Evolutionary conservation across 106 monocot genomes (phyloP).

Genomic region (Agapanthus africanus): DNA sequence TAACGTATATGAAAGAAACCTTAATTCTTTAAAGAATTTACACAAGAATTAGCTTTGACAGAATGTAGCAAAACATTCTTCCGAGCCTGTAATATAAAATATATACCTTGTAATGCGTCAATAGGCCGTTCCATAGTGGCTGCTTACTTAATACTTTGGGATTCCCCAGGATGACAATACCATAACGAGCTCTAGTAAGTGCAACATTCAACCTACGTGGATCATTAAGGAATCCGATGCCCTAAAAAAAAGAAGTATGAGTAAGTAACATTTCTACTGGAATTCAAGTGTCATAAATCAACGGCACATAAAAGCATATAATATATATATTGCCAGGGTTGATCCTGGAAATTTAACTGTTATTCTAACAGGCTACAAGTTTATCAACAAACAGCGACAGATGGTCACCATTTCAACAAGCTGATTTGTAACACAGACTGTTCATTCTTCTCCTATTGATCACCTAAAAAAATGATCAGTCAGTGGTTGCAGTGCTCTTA

Average conservation of each 20-base stretch:
- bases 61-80: no score
- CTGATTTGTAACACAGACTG: background rate
- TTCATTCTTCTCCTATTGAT: no score
- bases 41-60: no score
- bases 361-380: background rate
- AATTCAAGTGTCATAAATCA: background rate
- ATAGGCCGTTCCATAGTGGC: constrained; percentile 90
- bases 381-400: background rate
- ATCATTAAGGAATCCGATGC: constrained; percentile 99
- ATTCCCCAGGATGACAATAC: constrained; percentile 96
- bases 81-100: no score
- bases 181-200: constrained; percentile 94
- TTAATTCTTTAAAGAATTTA: no score
- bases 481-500: background rate
- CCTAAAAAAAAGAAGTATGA: constrained; percentile 32
- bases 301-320: background rate
- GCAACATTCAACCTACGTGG: constrained; percentile 99
- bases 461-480: no score
- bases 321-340: background rate
- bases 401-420: background rate
- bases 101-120: constrained; percentile 99
- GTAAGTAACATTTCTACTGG: background rate
- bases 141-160: constrained; percentile 98
- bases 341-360: background rate
- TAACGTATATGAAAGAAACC: no score